Evolutionary conservation across 2,329 filamentous ascomycete genomes (phyloP).

Genomic region (Aspergillus transmontanensis): DNA sequence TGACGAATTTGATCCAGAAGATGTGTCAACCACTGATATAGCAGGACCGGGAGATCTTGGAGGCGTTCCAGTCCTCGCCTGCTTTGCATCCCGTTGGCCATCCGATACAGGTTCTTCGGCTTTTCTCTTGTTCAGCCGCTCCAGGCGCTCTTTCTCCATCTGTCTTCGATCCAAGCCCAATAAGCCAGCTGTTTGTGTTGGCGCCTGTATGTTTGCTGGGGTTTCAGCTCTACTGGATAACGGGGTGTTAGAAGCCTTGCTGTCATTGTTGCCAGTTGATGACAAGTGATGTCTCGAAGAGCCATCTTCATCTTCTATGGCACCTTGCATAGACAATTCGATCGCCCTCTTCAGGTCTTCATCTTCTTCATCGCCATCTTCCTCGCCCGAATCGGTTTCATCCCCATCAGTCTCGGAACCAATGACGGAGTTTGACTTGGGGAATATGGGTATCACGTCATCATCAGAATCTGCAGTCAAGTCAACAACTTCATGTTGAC

Average conservation of each 20-base stretch:
- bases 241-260: background rate
- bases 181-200: constrained; percentile 35
- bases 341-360: constrained; percentile 41
- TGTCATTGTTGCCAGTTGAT: background rate
- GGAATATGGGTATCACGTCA: constrained; percentile 26
- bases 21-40: background rate
- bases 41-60: background rate
- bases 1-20: background rate
- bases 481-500: constrained; percentile 30
- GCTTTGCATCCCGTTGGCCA: constrained; percentile 27
- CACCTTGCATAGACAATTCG: constrained; percentile 34
- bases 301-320: constrained; percentile 14
- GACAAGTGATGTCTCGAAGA: background rate
- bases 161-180: constrained; percentile 71
- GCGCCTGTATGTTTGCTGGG: background rate
- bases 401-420: constrained; percentile 29
- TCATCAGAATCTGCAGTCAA: constrained; percentile 36
- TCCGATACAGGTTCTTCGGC: constrained; percentile 40
- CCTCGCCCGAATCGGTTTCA: constrained; percentile 3
- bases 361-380: constrained; percentile 26
- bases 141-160: constrained; percentile 84
- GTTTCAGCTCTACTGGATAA: background rate
- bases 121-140: constrained; percentile 65
- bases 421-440: constrained; percentile 32
- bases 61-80: constrained; percentile 18